Evolutionary conservation across 2,329 filamentous ascomycete species (phyloP).

Genomic region (Diaporthe citriasiana): DNA sequence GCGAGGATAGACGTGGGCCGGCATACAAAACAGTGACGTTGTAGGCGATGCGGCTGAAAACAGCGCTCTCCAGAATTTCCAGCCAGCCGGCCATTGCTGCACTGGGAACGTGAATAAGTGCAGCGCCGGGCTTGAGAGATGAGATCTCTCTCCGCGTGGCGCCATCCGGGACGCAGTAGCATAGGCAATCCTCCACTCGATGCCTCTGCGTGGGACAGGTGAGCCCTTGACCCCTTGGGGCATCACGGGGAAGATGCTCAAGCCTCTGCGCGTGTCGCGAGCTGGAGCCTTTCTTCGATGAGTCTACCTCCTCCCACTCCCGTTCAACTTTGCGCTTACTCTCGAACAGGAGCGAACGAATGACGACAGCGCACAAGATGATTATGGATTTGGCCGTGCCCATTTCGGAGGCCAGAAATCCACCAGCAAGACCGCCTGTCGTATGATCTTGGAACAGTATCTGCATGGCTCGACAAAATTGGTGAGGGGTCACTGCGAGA

Average conservation of each 20-base stretch:
- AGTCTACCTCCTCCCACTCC: not conserved
- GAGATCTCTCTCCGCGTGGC: not conserved
- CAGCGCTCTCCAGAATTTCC: not conserved
- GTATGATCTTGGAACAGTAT: not conserved
- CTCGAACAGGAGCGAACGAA: not conserved
- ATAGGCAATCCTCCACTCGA: not conserved
- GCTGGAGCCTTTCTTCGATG: not conserved
- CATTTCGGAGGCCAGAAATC: constrained; percentile 10
- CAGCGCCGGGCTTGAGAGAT: not conserved
- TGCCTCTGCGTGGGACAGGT: constrained; percentile 22
- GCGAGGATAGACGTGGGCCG: not conserved
- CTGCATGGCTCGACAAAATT: constrained; percentile 1
- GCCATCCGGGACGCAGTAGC: constrained; percentile 12
- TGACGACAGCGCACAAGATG: not conserved
- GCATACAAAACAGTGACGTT: constrained; percentile 19
- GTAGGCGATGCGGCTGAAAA: constrained; percentile 2
- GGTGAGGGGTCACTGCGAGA: constrained; percentile 13
- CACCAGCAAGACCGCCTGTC: not conserved
- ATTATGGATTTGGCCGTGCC: not conserved
- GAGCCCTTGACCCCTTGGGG: not conserved
- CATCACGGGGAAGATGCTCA: constrained; percentile 1
- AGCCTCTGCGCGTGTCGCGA: not conserved
- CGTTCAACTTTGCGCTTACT: not conserved
- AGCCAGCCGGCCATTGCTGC: constrained; percentile 13
- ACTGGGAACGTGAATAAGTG: not conserved